Evolutionary conservation across 2,329 filamentous ascomycete species (phyloP), one percentile per base, ranked within the genome.

Genomic region (Neofusicoccum umdonicola): DNA sequence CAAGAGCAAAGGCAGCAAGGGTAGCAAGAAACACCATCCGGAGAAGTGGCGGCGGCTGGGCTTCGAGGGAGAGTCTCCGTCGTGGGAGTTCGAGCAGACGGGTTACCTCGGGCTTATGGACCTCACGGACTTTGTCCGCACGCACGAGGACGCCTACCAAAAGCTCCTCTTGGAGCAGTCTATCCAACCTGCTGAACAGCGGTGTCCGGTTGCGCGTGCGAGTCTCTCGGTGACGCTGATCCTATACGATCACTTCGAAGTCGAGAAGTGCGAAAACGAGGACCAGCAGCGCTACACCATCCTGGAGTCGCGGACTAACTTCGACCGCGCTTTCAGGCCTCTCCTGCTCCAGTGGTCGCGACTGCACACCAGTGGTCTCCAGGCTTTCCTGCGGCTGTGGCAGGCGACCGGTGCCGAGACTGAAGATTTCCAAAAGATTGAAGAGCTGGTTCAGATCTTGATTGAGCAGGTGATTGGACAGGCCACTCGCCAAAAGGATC

Each of bases 41-140:
- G 90, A 96, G 72, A 97, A 97, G 76, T 99, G 95, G 95, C 86
- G 93, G 71, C 85, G 93, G 62, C 77, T 99, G 47, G 95, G 95
- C 2, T 99, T 99, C 72, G 90, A 95, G 76, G 90, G 90, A 0
- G 95, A 99, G 77, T 93, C 87, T 69, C 95, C 95, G 3, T 89
- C 89, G 0, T 84, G 85, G 71, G 95, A 99, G 70, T 98, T 99
- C 73, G 88, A 92, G 19, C 82, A 87, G 44, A 90, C 91, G 34
- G 95, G 95, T 0, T 98, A 93, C 74, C 79, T 99, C 62, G 95
- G 95, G 34, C 92, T 99, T 87, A 98, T 99, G 93, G 95, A 99
- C 76, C 79, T 99, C 72, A 92, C 93, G 2, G 93, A 98, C 76
- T 99, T 92, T 75, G 92, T 97, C 56, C 87, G 90, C 72, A 96